Evolutionary conservation across 805 yeast genomes (phyloP).

Genomic region (Jamesozyma spencerorum): DNA sequence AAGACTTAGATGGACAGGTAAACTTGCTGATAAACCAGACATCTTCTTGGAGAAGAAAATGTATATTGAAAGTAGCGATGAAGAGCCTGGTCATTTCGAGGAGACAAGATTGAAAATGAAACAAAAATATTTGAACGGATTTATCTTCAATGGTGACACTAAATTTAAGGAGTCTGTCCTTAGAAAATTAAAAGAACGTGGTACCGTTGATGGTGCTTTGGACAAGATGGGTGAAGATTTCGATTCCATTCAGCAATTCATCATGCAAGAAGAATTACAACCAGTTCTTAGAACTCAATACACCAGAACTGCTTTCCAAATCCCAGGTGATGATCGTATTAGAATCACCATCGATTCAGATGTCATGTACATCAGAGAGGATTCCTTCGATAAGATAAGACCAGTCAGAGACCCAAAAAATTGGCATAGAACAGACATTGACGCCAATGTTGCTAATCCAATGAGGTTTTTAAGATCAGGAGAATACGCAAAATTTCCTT

Average conservation of each 20-base stretch:
- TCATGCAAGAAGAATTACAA: constrained; percentile 56
- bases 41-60: constrained; percentile 72
- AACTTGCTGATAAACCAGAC: constrained; percentile 65
- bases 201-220: constrained; percentile 43
- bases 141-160: constrained; percentile 45
- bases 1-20: constrained; percentile 87
- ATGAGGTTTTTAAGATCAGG: constrained; percentile 71
- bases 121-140: constrained; percentile 72
- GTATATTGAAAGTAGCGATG: constrained; percentile 42
- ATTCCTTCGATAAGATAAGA: constrained; percentile 68
- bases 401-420: constrained; percentile 82
- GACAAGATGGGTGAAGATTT: constrained; percentile 47
- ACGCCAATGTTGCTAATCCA: constrained; percentile 62
- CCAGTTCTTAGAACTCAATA: constrained; percentile 82
- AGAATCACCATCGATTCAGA: constrained; percentile 88
- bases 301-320: constrained; percentile 92
- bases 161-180: constrained; percentile 42
- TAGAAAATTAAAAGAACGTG: constrained; percentile 54
- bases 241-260: constrained; percentile 51
- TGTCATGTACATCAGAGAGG: constrained; percentile 81
- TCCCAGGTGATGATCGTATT: constrained; percentile 92
- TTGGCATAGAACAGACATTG: constrained; percentile 93
- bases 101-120: constrained; percentile 63
- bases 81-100: constrained; percentile 42
- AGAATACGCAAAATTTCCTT: constrained; percentile 76